Conservation (phyloP, 305 asterid genomes). For the Solanum hybrid region DNA sequence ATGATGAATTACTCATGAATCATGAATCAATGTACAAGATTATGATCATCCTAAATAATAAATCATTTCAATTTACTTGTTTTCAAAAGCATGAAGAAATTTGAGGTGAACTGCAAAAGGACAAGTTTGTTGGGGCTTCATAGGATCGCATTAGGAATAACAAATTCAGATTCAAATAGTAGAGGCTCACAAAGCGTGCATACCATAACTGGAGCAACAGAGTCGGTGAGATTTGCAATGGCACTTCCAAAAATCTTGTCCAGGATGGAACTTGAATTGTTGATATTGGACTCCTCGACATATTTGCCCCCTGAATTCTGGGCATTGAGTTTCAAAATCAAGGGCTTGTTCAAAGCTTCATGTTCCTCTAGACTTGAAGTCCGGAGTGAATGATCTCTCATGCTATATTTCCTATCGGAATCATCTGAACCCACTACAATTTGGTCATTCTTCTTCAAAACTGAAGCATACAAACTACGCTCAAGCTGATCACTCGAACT, state of each 20-base stretch:
- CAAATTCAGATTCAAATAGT: not conserved
- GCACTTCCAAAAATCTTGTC: constrained; percentile 65
- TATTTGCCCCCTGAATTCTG: constrained; percentile 30
- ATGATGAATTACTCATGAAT: not conserved
- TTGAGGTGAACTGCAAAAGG: not conserved
- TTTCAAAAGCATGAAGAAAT: not conserved
- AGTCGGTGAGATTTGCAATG: constrained; percentile 27
- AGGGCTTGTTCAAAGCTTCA: constrained; percentile 29
- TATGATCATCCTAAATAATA: not conserved
- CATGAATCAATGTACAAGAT: not conserved
- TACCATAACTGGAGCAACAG: constrained; percentile 42
- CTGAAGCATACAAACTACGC: constrained; percentile 20
- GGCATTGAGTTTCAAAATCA: constrained; percentile 23
- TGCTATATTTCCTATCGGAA: constrained; percentile 31
- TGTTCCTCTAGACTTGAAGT: constrained; percentile 30
- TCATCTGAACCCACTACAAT: constrained; percentile 21
- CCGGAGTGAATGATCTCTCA: constrained; percentile 26
- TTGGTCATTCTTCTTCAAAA: constrained; percentile 31
- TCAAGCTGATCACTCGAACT: constrained; percentile 29
- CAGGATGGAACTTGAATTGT: constrained; percentile 42
- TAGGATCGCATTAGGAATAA: not conserved
- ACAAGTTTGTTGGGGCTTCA: not conserved
- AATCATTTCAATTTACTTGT: not conserved
- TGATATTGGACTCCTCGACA: constrained; percentile 31
- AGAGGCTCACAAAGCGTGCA: not conserved